Base-by-base conservation (phyloP, 495 filamentous ascomycete genomes). In the Aspergillus indologenus region DNA sequence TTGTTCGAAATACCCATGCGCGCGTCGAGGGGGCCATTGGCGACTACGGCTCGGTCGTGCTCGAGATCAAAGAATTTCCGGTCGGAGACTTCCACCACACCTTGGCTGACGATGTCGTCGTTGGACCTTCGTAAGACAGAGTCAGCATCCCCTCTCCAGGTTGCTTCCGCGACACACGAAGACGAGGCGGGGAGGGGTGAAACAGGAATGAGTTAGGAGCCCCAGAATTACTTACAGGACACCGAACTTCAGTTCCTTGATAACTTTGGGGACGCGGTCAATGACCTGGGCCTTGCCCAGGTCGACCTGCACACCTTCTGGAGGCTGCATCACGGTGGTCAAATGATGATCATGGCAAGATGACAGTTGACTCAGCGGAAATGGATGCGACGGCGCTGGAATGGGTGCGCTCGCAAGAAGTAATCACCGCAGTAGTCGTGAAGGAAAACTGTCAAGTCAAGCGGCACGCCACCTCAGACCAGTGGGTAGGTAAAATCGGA, bases 101-200 rank as follows among this genome's bases (percentile, higher is more conserved):
- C 89, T 74, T 98, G 95, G 65, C 90, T 92, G 54, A 95, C 88
- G 60, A 98, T 96, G 65, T 97, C 92, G 69, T 96, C 87, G 60
- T 87, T 89, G 18, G 91, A 95, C 66, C 89, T 91, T 57, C 17
- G 71, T 56, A 53, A 54, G 53, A 7, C 34, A 14, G 6, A 7
- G 34, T 40, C 34, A 40, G 34, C 34, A 40, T 40, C 48, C n/a
- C n/a, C 50, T 45, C 57, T 51, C 55, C 40, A 26, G 18, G 40
- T 19, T 31, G 19, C 12, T 57, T 42, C 20, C 45, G 71, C 58
- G 56, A 63, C 63, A 52, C 44, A 50, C 11, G 12, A 21, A 9
- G 3, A 18, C 12, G 48, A 42, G 29, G 14, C 55, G 18, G 48
- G 59, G 45, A n/a, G 53, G 26, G 9, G 9, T 9, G 9, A 29